Conservation (phyloP, 2,329 filamentous ascomycete genomes). For the Beauveria bassiana region DNA sequence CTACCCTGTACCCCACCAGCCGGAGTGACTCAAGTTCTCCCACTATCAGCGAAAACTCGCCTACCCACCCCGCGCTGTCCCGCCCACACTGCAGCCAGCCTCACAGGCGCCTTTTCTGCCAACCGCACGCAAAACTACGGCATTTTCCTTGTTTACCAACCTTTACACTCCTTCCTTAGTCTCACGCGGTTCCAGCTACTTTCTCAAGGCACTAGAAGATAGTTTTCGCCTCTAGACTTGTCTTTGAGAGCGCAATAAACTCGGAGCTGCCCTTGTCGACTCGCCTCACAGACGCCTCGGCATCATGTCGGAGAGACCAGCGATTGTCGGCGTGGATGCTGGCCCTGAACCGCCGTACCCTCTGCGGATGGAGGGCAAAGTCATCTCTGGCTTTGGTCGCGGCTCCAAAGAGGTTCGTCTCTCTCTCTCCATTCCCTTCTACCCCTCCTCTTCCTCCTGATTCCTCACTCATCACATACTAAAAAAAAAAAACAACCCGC, state of each 20-base stretch:
- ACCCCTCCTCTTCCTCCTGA: no score
- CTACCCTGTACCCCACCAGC: background rate
- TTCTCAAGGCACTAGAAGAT: no score
- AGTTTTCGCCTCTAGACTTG: no score
- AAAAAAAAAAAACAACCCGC: background rate
- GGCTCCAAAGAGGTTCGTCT: constrained; percentile 76
- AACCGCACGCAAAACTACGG: background rate
- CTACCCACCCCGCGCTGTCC: no score
- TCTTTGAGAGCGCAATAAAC: no score
- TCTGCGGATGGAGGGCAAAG: constrained; percentile 72
- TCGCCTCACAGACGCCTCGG: no score
- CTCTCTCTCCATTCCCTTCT: background rate
- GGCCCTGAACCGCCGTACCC: constrained; percentile 77
- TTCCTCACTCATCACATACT: background rate
- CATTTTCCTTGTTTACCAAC: no score
- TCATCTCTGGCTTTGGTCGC: constrained; percentile 88
- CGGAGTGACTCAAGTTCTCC: no score
- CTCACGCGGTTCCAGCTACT: no score
- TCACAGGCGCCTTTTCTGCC: background rate
- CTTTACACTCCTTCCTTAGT: no score
- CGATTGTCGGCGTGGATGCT: constrained; percentile 62
- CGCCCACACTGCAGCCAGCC: background rate
- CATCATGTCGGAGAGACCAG: constrained; percentile 44
- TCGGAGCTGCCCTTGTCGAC: no score
- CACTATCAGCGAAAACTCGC: no score